A percentile compares a stretch with the other conserved stretches of the same genome.
Conservation (phyloP, 2,329 filamentous ascomycete genomes). For the Madurella mycetomatis region DNA sequence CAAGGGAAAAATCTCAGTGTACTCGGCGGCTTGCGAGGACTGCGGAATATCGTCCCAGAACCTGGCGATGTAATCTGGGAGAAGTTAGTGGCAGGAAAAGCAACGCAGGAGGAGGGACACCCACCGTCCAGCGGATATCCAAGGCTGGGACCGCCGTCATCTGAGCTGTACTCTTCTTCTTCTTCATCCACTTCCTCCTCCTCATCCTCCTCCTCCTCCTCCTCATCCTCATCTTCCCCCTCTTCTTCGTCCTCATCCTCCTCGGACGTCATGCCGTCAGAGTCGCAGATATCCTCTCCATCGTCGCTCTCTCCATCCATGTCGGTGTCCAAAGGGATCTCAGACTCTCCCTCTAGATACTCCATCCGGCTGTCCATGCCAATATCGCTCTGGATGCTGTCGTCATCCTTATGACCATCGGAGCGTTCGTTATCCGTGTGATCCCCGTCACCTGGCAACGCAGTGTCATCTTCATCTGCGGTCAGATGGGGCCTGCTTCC, state of each 20-base stretch:
- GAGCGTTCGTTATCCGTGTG: not conserved
- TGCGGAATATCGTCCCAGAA: not conserved
- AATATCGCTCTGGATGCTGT: not conserved
- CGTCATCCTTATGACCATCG: not conserved
- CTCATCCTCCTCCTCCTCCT: no score
- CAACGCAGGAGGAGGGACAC: not conserved
- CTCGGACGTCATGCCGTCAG: not conserved
- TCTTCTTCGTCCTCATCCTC: not conserved
- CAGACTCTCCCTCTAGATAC: not conserved
- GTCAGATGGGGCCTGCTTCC: not conserved
- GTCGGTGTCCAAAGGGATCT: not conserved
- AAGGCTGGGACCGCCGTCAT: not conserved
- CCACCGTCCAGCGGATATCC: not conserved
- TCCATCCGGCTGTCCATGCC: not conserved
- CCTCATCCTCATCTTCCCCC: no score
- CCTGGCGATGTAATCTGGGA: not conserved
- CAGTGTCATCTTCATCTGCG: not conserved
- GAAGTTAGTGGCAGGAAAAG: not conserved
- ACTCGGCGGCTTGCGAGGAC: not conserved
- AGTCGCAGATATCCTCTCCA: slow-evolving; percentile 1
- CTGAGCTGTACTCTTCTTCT: slow-evolving; percentile 1
- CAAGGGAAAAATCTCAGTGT: not conserved
- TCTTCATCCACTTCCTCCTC: no score
- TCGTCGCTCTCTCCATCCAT: not conserved
- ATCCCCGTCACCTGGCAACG: not conserved